Percentiles rank a stretch among this genome's conserved stretches.
Conservation (phyloP, 1,139 yeast genomes). For the Lodderomyces metapsilosis region DNA sequence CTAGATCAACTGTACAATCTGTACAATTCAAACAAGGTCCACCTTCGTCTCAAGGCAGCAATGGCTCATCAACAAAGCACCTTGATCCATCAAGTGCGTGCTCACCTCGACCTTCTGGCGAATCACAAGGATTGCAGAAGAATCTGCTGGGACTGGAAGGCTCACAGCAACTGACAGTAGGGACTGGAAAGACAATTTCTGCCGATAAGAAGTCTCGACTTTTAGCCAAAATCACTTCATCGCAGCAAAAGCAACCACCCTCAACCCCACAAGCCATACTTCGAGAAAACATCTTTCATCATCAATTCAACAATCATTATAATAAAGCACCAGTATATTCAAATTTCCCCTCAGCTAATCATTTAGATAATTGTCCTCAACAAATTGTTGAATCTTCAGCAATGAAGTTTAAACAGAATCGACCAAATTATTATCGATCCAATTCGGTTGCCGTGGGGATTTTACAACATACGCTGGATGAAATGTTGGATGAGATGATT, state of each 20-base stretch:
- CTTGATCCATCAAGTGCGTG: background rate
- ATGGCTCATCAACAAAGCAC: background rate
- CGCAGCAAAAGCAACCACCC: background rate
- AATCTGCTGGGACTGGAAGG: background rate
- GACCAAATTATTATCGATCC: constrained; percentile 36
- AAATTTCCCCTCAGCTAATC: constrained; percentile 44
- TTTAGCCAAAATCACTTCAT: background rate
- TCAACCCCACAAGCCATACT: constrained; percentile 2
- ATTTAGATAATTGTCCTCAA: constrained; percentile 36
- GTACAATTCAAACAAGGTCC: background rate
- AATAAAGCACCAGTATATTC: constrained; percentile 39
- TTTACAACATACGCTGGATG: constrained; percentile 22
- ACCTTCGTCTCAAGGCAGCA: constrained; percentile 1
- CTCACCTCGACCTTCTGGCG: background rate
- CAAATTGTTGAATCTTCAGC: constrained; percentile 21
- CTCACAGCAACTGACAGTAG: too few relatives aligned
- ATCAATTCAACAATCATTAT: constrained; percentile 46
- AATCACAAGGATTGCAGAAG: background rate
- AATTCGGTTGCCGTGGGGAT: constrained; percentile 45
- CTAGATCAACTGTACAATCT: constrained; percentile 1
- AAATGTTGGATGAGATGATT: constrained; percentile 5
- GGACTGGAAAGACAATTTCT: too few relatives aligned
- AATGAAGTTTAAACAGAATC: constrained; percentile 19
- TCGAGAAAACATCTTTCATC: constrained; percentile 15
- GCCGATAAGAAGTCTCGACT: background rate